phyloP scores from a whole-genome alignment of 176 grass and related monocot species.

The Microstegium vimineum region DNA sequence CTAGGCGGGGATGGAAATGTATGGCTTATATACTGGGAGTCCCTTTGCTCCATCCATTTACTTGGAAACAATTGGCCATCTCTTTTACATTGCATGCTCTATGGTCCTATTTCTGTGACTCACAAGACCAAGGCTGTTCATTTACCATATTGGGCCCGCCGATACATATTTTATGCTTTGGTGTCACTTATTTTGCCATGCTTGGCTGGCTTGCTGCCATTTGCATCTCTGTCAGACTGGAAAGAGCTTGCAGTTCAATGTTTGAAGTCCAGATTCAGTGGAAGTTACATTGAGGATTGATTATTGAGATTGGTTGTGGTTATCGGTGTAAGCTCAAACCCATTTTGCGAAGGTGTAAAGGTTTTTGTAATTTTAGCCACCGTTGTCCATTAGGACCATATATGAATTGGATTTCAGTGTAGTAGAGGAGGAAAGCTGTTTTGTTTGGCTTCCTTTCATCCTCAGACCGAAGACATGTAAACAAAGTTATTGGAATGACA shows the following conservation, averaged over 20 bases:
- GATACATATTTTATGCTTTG: constrained; percentile 55
- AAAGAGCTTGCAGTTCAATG: constrained; percentile 41
- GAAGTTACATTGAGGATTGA: constrained; percentile 36
- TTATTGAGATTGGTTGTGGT: constrained; percentile 18
- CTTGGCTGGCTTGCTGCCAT: constrained; percentile 71
- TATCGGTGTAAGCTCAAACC: neutral
- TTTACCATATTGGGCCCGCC: constrained; percentile 58
- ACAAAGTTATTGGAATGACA: neutral
- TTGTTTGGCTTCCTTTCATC: constrained; percentile 1
- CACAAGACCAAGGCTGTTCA: constrained; percentile 17
- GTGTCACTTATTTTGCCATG: constrained; percentile 68
- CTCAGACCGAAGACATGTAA: neutral
- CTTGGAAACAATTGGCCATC: constrained; percentile 62
- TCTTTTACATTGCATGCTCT: constrained; percentile 49
- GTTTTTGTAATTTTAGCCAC: neutral
- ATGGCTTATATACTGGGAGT: constrained; percentile 82
- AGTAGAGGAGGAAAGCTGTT: neutral
- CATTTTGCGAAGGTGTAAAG: neutral
- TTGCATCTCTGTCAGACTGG: constrained; percentile 74
- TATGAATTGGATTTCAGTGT: neutral
- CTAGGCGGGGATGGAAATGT: constrained; percentile 63
- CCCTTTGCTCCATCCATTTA: constrained; percentile 72
- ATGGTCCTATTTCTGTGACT: constrained; percentile 56
- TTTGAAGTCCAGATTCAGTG: constrained; percentile 24
- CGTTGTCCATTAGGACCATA: neutral